Conservation (phyloP, 495 filamentous ascomycete genomes). For the Hyaloscypha bicolor region DNA sequence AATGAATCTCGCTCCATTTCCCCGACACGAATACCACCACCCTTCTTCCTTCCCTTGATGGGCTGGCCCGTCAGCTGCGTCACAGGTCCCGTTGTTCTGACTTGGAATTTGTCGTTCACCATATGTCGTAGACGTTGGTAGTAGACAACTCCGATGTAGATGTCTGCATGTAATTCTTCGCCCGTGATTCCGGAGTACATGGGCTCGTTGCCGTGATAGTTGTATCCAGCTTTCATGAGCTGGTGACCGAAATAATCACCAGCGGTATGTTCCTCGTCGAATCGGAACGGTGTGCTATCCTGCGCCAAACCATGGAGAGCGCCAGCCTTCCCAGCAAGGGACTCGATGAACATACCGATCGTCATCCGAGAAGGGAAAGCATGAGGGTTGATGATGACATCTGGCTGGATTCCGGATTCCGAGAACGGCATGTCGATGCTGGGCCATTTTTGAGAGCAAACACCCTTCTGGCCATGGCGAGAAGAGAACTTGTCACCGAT, state of each 20-base stretch:
- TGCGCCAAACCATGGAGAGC: conserved; percentile 92
- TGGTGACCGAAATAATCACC: conserved; percentile 96
- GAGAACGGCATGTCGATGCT: conserved; percentile 95
- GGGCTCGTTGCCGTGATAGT: conserved; percentile 97
- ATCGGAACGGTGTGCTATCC: conserved; percentile 92
- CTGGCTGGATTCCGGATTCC: conserved; percentile 94
- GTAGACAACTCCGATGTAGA: conserved; percentile 95
- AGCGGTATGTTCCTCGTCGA: conserved; percentile 89
- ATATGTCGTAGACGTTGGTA: conserved; percentile 98
- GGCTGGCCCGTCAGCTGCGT: conserved; percentile 90
- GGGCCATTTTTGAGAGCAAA: conserved; percentile 96
- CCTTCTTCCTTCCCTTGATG: conserved; percentile 93
- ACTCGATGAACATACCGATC: conserved; percentile 99
- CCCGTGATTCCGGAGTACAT: conserved; percentile 97
- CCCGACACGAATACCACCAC: conserved; percentile 96
- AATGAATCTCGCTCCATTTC: conserved; percentile 98
- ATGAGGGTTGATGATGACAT: conserved; percentile 98
- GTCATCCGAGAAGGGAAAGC: conserved; percentile 99
- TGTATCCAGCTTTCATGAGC: conserved; percentile 90
- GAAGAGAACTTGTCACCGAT: conserved; percentile 99
- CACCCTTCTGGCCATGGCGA: conserved; percentile 97
- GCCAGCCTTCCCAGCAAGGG: conserved; percentile 91
- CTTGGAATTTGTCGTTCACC: conserved; percentile 99
- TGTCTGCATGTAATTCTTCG: conserved; percentile 90
- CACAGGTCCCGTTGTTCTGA: conserved; percentile 91